Evolutionary conservation across 2,329 filamentous ascomycete species (phyloP).

Genomic region (Colletotrichum phormii): DNA sequence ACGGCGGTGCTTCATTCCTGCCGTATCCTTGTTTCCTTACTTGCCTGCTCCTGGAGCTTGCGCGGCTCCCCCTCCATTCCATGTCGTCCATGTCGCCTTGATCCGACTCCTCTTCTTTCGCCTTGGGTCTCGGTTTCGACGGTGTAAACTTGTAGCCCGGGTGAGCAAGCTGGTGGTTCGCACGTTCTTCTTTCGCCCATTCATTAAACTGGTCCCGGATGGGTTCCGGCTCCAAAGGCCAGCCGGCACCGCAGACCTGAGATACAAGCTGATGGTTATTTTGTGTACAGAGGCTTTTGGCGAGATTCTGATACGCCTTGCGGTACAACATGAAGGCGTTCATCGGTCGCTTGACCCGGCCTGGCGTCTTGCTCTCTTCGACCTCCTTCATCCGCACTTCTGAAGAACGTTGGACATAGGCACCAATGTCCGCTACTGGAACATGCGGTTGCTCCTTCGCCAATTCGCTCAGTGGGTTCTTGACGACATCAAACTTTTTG

Average conservation of each 20-base stretch:
- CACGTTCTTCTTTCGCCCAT: slow-evolving; percentile 82
- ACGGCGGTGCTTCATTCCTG: slow-evolving; percentile 41
- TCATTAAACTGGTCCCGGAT: slow-evolving; percentile 81
- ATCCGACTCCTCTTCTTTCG: slow-evolving; percentile 50
- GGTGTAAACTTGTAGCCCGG: slow-evolving; percentile 96
- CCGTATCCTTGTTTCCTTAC: slow-evolving; percentile 45
- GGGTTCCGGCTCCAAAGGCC: slow-evolving; percentile 81
- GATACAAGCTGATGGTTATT: slow-evolving; percentile 97
- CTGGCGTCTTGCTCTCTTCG: slow-evolving; percentile 72
- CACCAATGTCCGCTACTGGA: slow-evolving; percentile 80
- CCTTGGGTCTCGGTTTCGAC: slow-evolving; percentile 70
- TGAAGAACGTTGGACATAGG: slow-evolving; percentile 78
- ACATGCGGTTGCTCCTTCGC: slow-evolving; percentile 72
- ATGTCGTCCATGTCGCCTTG: slow-evolving; percentile 60
- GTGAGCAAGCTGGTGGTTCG: slow-evolving; percentile 86
- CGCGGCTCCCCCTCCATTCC: slow-evolving; percentile 51
- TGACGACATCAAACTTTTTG: slow-evolving; percentile 65
- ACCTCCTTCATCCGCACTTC: slow-evolving; percentile 77
- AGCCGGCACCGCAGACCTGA: slow-evolving; percentile 85
- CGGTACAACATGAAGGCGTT: slow-evolving; percentile 99
- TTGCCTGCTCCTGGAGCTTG: slow-evolving; percentile 44
- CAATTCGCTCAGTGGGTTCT: slow-evolving; percentile 76
- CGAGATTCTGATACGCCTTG: slow-evolving; percentile 88
- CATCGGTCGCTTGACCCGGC: slow-evolving; percentile 91
- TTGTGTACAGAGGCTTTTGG: slow-evolving; percentile 82